phyloP scores from a whole-genome alignment of 2,329 filamentous ascomycete genomes.

The Ceratocystis variospora region DNA sequence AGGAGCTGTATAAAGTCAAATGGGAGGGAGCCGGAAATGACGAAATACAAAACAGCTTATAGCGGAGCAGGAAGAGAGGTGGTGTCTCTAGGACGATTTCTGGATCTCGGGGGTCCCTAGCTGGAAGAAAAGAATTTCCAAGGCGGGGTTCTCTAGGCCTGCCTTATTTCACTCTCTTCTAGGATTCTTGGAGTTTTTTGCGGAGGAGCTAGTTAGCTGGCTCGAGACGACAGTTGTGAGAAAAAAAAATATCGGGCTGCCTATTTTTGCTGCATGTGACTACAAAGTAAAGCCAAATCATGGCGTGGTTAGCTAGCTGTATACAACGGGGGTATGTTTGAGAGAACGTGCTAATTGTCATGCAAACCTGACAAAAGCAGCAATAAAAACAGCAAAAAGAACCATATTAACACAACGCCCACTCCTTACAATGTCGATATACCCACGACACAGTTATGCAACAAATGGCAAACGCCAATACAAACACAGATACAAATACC shows the following conservation, averaged over 20 bases:
- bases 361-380: not conserved
- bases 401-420: not conserved
- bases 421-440: not conserved
- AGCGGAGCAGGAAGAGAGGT: not conserved
- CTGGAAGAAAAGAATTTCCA: too few species aligned
- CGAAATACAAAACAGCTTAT: not conserved
- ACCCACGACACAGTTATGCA: too few species aligned
- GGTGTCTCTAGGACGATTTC: not conserved
- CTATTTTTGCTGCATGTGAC: not conserved
- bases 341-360: not conserved
- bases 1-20: not conserved
- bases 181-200: not conserved
- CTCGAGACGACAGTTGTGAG: not conserved
- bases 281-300: not conserved
- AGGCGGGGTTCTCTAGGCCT: too few species aligned
- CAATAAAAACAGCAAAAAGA: not conserved
- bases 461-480: too few species aligned
- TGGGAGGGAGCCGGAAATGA: not conserved
- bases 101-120: not conserved
- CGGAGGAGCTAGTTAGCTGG: not conserved
- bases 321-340: not conserved
- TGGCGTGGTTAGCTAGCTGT: conserved; percentile 2
- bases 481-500: not conserved
- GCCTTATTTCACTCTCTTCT: not conserved
- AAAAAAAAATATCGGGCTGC: not conserved